phyloP scores from a whole-genome alignment of 345 rosid species.

The Eutrema japonicum region DNA sequence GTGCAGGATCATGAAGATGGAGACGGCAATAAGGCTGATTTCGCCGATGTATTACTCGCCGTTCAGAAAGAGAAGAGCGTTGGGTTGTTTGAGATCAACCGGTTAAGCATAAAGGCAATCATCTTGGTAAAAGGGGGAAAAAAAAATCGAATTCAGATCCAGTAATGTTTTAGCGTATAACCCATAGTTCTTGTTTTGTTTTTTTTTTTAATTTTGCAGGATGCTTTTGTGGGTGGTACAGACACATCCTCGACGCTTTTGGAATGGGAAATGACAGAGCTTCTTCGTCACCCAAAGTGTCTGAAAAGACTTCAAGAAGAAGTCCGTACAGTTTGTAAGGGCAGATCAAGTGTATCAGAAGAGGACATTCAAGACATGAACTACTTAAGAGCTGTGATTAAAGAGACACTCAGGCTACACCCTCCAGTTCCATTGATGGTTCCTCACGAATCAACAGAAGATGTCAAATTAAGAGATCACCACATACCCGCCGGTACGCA shows the following conservation, averaged over 20 bases:
- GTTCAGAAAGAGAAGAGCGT: constrained; percentile 42
- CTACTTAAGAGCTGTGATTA: constrained; percentile 50
- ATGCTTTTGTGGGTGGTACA: constrained; percentile 51
- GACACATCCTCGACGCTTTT: constrained; percentile 45
- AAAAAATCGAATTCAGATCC: not conserved
- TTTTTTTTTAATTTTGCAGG: constrained; percentile 33
- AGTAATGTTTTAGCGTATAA: not conserved
- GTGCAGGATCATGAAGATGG: constrained; percentile 40
- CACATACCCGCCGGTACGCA: constrained; percentile 40
- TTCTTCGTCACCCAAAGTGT: constrained; percentile 43
- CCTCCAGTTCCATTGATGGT: constrained; percentile 53
- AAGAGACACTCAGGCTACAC: constrained; percentile 51
- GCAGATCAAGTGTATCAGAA: constrained; percentile 29
- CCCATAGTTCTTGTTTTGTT: not conserved
- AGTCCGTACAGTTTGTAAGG: constrained; percentile 24
- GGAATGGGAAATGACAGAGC: constrained; percentile 60
- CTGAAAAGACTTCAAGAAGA: constrained; percentile 46
- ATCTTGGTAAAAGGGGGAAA: constrained; percentile 45
- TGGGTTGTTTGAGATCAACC: constrained; percentile 45
- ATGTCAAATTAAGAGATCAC: constrained; percentile 39
- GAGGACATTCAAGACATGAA: constrained; percentile 40
- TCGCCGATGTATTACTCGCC: constrained; percentile 39
- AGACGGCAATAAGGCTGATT: constrained; percentile 2
- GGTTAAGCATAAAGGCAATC: constrained; percentile 48
- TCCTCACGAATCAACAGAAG: constrained; percentile 41